Conservation (phyloP, 2,329 filamentous ascomycete genomes). For the Zasmidium citrigriseum region DNA sequence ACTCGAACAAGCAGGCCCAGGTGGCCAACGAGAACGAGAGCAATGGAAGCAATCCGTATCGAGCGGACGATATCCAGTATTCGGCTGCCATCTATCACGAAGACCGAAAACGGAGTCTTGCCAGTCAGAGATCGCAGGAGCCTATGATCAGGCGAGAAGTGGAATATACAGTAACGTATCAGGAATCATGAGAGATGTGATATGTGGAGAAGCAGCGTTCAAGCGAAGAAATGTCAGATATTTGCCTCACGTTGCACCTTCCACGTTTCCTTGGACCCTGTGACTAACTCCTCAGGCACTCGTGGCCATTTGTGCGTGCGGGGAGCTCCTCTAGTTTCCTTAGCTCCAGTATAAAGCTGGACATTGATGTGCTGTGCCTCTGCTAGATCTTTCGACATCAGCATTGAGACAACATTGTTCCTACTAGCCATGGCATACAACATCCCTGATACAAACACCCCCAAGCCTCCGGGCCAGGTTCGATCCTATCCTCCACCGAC, state of each 20-base stretch:
- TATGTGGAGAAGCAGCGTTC: neutral
- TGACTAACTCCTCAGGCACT: neutral
- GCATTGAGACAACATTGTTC: neutral
- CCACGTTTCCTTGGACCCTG: neutral
- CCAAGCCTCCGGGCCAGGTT: conserved; percentile 14
- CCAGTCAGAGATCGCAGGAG: conserved; percentile 13
- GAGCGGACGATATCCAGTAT: conserved; percentile 14
- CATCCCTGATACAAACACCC: conserved; percentile 10
- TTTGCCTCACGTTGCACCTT: neutral
- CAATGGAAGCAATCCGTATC: conserved; percentile 4
- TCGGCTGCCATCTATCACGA: conserved; percentile 18
- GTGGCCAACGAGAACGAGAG: neutral
- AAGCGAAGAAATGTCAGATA: neutral
- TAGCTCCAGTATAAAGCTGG: conserved; percentile 4
- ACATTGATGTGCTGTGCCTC: neutral
- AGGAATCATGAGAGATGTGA: neutral
- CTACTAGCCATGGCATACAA: conserved; percentile 13
- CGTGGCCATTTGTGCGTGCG: neutral
- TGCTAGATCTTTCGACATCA: neutral
- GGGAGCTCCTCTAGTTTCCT: neutral
- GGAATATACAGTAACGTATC: conserved; percentile 18
- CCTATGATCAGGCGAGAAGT: conserved; percentile 18
- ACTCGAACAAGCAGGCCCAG: conserved; percentile 1
- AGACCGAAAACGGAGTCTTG: conserved; percentile 10
- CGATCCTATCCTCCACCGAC: conserved; percentile 9